Evolutionary conservation across 1,284 basidiomycete species (phyloP).

Genomic region (Cronartium quercuum): DNA sequence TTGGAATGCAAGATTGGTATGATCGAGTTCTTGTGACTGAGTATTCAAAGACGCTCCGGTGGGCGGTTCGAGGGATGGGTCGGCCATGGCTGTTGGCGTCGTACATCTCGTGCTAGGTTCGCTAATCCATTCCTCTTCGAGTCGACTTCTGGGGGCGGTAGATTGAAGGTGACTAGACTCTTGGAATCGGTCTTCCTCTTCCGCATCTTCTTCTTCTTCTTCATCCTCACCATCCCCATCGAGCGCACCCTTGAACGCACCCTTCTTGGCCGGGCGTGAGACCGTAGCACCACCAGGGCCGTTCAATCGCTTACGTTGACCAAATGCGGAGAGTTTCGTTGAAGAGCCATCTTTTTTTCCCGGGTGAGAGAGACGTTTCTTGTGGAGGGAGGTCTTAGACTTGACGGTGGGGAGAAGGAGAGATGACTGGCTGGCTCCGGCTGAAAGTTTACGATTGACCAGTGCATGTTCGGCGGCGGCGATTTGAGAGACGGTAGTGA

Average conservation of each 20-base stretch:
- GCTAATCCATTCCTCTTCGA: slow-evolving; percentile 8
- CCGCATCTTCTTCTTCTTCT: neutral
- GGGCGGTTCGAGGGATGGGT: neutral
- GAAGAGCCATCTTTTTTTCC: neutral
- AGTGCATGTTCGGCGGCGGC: too few relatives aligned
- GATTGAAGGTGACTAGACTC: neutral
- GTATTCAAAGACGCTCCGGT: neutral
- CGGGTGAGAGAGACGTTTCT: neutral
- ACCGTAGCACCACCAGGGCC: neutral
- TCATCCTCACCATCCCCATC: neutral
- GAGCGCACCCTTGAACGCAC: slow-evolving; percentile 20
- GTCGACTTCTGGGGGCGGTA: neutral
- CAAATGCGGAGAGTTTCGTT: neutral
- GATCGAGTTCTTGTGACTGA: neutral
- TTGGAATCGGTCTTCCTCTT: neutral
- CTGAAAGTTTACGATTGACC: neutral
- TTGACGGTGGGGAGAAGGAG: neutral
- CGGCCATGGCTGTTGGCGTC: neutral
- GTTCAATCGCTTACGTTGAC: neutral
- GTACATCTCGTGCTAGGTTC: slow-evolving; percentile 7
- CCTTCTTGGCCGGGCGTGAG: neutral
- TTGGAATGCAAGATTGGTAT: slow-evolving; percentile 3
- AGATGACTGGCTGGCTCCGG: neutral
- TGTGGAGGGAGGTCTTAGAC: neutral
- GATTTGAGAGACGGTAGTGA: neutral